These are phyloP conservation scores for Auxenochlorella pyrenoidosa DNA, from an alignment of 139 green algal species.

Conservation along the genomic window DNA sequence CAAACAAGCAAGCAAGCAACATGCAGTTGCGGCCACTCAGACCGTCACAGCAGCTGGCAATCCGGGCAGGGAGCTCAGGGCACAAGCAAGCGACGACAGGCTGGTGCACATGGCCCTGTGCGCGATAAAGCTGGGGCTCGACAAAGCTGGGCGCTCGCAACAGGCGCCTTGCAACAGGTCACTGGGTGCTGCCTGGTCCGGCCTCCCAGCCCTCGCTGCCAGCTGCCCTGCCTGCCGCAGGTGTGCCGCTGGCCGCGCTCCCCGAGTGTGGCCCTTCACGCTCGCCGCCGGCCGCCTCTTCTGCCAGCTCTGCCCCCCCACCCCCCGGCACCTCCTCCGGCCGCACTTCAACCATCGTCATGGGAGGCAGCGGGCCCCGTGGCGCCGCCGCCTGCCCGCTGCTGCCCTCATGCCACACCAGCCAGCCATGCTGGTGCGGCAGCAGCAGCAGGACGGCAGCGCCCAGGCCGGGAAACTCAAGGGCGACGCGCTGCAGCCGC, in stretches of 20 bases:
- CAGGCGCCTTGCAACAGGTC: too few relatives aligned
- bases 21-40: too few relatives aligned
- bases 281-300: neutral
- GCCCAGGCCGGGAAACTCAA: neutral
- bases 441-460: slow-evolving; percentile 1
- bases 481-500: neutral
- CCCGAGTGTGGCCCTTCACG: neutral
- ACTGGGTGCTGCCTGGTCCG: too few relatives aligned
- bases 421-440: neutral
- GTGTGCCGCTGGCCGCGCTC: neutral
- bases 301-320: neutral
- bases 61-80: too few relatives aligned
- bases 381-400: neutral
- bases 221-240: too few relatives aligned
- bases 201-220: too few relatives aligned
- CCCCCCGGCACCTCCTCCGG: neutral
- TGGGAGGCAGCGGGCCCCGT: neutral
- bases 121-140: too few relatives aligned
- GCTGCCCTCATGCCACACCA: neutral
- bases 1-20: too few relatives aligned
- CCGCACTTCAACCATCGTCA: neutral
- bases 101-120: too few relatives aligned
- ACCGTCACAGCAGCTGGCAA: too few relatives aligned
- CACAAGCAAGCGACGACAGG: too few relatives aligned
- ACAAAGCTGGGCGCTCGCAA: too few relatives aligned